Evolutionary conservation across 257 asterid genomes (phyloP), one percentile per base, ranked within the genome.

Genomic region (Avicennia marina): DNA sequence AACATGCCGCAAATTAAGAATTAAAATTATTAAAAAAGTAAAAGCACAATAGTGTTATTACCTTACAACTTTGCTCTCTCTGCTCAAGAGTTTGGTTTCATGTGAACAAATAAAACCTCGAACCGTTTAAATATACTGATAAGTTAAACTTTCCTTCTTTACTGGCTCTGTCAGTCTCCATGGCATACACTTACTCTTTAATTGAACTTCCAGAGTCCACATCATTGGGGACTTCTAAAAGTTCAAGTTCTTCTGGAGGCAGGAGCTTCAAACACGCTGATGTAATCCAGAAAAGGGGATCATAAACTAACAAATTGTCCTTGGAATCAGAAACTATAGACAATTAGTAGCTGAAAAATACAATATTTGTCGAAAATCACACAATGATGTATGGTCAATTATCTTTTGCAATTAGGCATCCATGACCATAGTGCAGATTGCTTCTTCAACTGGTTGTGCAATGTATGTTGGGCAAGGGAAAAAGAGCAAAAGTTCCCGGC

Each of bases 181-280:
- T 40, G 20, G 75, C 62, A 74, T 84, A 93, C 64, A 72, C 56
- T 73, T 89, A 66, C 60, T 69, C 64, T 56, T 79, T 82, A 48
- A 89, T 27, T 16, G 88, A 81, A 62, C 66, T 54, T 36, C 21
- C 48, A 41, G 79, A 62, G 47, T 66, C 80, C 65, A 49, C 49
- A 57, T 73, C 80, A 29, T 60, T 34, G 18, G 99, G 91, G 56
- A 84, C 53, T 60, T 77, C 89, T 71, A 93, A 67, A 70, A 40
- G 87, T 73, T 79, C 86, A 47, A 93, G 94, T 59, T 89, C 95
- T 79, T 89, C 95, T 43, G 82, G 67, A 41, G 95, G 80, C 56
- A 84, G 81, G 68, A 89, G 86, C 78, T 82, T 81, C 83, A 93
- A 75, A 73, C 99, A 93, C 55, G 71, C 99, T 89, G 79, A 64